Evolutionary conservation across 164 flowering plant species (phyloP), one percentile per base, ranked within the genome.

Genomic region (Hamamelis virginiana): DNA sequence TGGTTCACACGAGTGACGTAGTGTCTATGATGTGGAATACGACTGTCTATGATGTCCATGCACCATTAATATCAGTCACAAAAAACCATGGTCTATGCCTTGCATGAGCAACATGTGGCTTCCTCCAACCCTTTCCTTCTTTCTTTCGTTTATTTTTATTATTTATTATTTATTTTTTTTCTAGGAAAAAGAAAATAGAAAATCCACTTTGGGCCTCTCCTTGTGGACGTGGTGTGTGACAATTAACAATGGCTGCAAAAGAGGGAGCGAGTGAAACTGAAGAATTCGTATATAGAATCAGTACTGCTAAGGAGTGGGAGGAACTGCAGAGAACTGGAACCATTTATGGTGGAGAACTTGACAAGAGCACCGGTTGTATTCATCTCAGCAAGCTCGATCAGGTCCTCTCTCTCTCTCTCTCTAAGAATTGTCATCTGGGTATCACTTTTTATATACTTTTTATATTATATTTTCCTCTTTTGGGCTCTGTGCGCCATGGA

Each of bases 341-440:
- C 9, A 66, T 65, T 27, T 84, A 60, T 23, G 97, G 98, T 22
- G 92, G 93, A 15, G 82, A 90, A 8, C 82, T 91, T 12, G 98
- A 91, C 67, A 84, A 80, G 64, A 66, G 79, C n/a, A 77, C 86
- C 26, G 85, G 86, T 53, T 90, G 81, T 74, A 67, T 94, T 64
- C 98, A 94, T 68, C 89, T 94, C 74, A 91, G 97, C 85, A 84
- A 70, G 16, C 91, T 90, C 73, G n/a, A 79, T 70, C 98, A 94
- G 96, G 97, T 90, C 10, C 47, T 25, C 46, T 61, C 14, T 66
- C 25, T 61, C 33, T 43, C 70, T 55, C 44, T 68, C 59, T 46
- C 51, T 28, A n/a, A n/a, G n/a, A n/a, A n/a, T n/a, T n/a, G n/a
- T 52, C 58, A 10, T 25, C n/a, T 18, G 45, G 13, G 18, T 27